phyloP scores from a whole-genome alignment of 495 filamentous ascomycete species.

The Lichenothelia convexa region DNA sequence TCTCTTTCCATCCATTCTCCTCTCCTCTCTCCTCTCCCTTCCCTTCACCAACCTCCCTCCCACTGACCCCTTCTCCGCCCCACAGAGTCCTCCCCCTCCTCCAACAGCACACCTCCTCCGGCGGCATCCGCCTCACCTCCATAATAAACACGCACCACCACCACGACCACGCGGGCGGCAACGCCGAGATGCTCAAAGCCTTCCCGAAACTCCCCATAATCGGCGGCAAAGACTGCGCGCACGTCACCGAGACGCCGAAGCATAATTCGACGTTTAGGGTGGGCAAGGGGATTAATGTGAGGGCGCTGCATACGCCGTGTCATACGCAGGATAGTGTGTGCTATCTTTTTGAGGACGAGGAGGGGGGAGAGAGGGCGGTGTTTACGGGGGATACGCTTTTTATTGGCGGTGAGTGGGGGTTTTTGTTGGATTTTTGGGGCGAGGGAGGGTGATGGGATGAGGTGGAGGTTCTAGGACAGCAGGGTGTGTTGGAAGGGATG shows the following conservation, averaged over 20 bases:
- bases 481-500: too few species aligned
- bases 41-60: too few species aligned
- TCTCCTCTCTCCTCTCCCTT: too few species aligned
- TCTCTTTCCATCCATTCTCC: too few species aligned
- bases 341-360: slow-evolving; percentile 75
- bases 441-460: too few species aligned
- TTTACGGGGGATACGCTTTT: slow-evolving; percentile 97
- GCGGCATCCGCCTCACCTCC: slow-evolving; percentile 62
- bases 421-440: too few species aligned
- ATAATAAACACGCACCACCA: slow-evolving; percentile 98
- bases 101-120: slow-evolving; percentile 47
- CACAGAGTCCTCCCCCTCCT: slow-evolving; percentile 64
- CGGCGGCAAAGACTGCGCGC: slow-evolving; percentile 72
- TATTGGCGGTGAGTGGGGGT: slow-evolving; percentile 80
- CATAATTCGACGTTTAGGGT: slow-evolving; percentile 68
- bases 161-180: slow-evolving; percentile 88
- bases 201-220: slow-evolving; percentile 43
- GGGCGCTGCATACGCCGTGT: slow-evolving; percentile 84
- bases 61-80: neutral
- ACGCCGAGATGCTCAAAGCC: slow-evolving; percentile 48
- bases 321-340: slow-evolving; percentile 98
- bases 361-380: slow-evolving; percentile 52
- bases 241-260: slow-evolving; percentile 52
- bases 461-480: too few species aligned
- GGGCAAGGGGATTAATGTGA: slow-evolving; percentile 64